Evolutionary conservation across 371 early-diverging fungal species (phyloP), one percentile per base, ranked within the genome.

Genomic region (Rhizomucor pusillus): DNA sequence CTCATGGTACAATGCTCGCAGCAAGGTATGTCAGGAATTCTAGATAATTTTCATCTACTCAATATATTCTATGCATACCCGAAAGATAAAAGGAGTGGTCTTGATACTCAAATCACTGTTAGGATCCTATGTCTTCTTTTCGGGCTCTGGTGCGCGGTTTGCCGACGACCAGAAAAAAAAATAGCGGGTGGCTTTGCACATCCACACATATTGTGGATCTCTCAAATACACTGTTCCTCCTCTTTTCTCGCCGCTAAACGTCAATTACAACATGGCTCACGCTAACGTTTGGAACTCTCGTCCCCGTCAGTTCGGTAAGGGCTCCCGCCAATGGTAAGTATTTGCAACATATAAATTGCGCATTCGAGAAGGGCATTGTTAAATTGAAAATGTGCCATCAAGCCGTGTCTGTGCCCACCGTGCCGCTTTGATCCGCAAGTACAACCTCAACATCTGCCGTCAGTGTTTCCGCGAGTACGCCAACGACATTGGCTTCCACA

Each of bases 401-500:
- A 91, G 93, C 88, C 93, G 97, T 66, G 93, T 95, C 72, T 94
- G 93, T 82, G 86, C 92, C 56, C 96, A 98, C 89, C 94, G 88
- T 68, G 94, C 94, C 65, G 99, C 98, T 87, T 85, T 99, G 64
- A 99, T 99, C 83, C 95, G 99, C 87, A 98, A 97, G 87, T 97
- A 97, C 89, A 87, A 85, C 60, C 83, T 99, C 58, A 89, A 95
- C 87, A 81, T 99, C 63, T 99, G 99, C 91, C 92, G 99, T 86
- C 97, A 98, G 85, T 99, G 99, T 89, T 97, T 99, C 91, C 96
- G 98, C 77, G 95, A 98, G 83, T 90, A 98, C 83, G 84, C 98
- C 72, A 78, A 78, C 57, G 95, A 94, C 75, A 98, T 99, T 82
- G 99, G 99, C 65, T 99, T 99, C 88, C 79, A 82, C 80, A 97